A percentile compares a stretch with the other conserved stretches of the same genome.
Conservation (phyloP, 1,284 basidiomycete genomes). For the Ceratobasidium sp. region DNA sequence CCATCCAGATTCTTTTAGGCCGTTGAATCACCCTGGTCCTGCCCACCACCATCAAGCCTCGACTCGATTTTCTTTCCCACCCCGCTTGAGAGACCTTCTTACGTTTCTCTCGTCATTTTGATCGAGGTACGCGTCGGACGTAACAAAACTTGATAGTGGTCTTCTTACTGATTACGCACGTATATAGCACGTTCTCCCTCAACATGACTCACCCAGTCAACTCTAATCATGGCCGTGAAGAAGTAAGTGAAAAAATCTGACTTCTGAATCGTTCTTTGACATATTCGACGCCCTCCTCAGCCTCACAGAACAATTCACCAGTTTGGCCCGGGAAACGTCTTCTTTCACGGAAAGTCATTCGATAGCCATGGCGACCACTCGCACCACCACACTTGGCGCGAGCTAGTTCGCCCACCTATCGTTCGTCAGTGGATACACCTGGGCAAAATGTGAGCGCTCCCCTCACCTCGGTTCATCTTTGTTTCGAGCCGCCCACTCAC, state of each 20-base stretch:
- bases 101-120: background rate
- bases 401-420: slow-evolving; percentile 17
- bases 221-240: slow-evolving; percentile 17
- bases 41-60: background rate
- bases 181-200: background rate
- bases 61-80: background rate
- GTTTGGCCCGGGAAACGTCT: slow-evolving; percentile 27
- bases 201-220: slow-evolving; percentile 12
- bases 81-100: background rate
- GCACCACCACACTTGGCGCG: slow-evolving; percentile 9
- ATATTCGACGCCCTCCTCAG: background rate
- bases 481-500: background rate
- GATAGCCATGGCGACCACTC: slow-evolving; percentile 34
- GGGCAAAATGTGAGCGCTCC: slow-evolving; percentile 32
- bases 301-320: slow-evolving; percentile 29
- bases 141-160: background rate
- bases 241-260: background rate
- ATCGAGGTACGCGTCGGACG: background rate
- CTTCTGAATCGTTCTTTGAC: background rate
- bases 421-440: slow-evolving; percentile 36
- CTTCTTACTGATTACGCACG: background rate
- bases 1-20: background rate
- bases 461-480: slow-evolving; percentile 1
- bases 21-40: background rate
- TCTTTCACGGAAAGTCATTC: slow-evolving; percentile 29